Conservation (phyloP, 345 rosid genomes). For the Pugionium dolabratum region DNA sequence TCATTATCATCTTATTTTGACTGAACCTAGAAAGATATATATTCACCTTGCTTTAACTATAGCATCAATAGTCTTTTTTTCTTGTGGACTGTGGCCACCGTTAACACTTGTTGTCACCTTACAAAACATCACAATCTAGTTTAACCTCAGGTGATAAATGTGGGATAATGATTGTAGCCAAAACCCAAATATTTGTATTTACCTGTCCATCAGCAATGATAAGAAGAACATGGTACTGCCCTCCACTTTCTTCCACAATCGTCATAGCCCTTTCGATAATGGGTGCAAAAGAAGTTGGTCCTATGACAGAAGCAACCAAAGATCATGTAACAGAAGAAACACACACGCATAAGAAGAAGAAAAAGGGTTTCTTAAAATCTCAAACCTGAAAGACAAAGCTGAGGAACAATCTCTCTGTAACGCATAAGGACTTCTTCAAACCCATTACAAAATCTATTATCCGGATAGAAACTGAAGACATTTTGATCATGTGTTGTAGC, state of each 20-base stretch:
- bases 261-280: conserved; percentile 73
- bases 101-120: conserved; percentile 77
- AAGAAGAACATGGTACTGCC: conserved; percentile 82
- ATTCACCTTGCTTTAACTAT: conserved; percentile 76
- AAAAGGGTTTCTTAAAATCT: conserved; percentile 6
- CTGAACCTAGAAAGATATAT: not conserved
- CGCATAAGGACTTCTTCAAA: conserved; percentile 75
- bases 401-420: conserved; percentile 79
- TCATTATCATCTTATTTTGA: not conserved
- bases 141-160: not conserved
- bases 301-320: conserved; percentile 34
- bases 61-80: conserved; percentile 68
- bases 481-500: conserved; percentile 94
- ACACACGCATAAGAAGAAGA: conserved; percentile 3
- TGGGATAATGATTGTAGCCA: not conserved
- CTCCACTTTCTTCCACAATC: conserved; percentile 79
- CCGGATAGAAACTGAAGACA: conserved; percentile 70
- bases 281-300: conserved; percentile 91
- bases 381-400: conserved; percentile 71
- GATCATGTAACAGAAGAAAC: conserved; percentile 27
- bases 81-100: conserved; percentile 71
- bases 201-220: conserved; percentile 94
- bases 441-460: conserved; percentile 66
- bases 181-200: not conserved
- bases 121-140: not conserved